Percentiles rank a stretch among this genome's conserved stretches.
Evolutionary conservation across 2,329 filamentous ascomycete genomes (phyloP).

Genomic region (Orbilia ellipsospora): DNA sequence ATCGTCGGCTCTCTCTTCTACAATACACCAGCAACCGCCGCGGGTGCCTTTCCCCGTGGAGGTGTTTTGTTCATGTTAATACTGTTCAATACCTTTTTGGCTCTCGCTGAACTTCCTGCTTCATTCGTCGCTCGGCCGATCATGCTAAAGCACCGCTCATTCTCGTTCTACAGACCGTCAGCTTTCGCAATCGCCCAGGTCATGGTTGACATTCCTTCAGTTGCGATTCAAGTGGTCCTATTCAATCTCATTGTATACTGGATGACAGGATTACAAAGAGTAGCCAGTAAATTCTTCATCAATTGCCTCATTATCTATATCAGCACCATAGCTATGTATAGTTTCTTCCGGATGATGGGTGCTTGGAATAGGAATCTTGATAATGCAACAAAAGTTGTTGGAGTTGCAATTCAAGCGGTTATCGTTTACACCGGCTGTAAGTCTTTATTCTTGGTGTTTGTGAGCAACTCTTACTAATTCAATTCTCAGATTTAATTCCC

Average conservation of each 20-base stretch:
- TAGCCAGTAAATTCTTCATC: constrained; percentile 73
- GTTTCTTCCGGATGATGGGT: constrained; percentile 67
- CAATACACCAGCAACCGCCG: constrained; percentile 67
- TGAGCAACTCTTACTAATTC: neutral
- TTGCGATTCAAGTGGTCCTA: constrained; percentile 69
- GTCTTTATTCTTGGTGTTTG: constrained; percentile 68
- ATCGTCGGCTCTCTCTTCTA: constrained; percentile 75
- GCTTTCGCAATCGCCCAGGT: constrained; percentile 71
- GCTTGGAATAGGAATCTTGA: constrained; percentile 74
- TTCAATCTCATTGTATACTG: constrained; percentile 73
- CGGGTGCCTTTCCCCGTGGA: constrained; percentile 70
- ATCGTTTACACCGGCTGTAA: constrained; percentile 74
- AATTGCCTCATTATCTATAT: constrained; percentile 68
- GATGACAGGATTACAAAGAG: constrained; percentile 68
- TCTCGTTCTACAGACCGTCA: constrained; percentile 74
- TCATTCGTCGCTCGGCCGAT: constrained; percentile 74
- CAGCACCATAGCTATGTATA: constrained; percentile 69
- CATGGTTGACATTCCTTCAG: constrained; percentile 69
- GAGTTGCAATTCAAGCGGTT: constrained; percentile 66
- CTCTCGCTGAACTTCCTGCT: constrained; percentile 71
- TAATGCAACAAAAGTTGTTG: constrained; percentile 62
- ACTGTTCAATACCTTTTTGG: constrained; percentile 72
- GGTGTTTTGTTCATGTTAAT: constrained; percentile 73
- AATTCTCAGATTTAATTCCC: constrained; percentile 73
- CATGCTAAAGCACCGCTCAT: constrained; percentile 76